Conservation (phyloP, 2,329 filamentous ascomycete species). For the Sporothrix curviconia region DNA sequence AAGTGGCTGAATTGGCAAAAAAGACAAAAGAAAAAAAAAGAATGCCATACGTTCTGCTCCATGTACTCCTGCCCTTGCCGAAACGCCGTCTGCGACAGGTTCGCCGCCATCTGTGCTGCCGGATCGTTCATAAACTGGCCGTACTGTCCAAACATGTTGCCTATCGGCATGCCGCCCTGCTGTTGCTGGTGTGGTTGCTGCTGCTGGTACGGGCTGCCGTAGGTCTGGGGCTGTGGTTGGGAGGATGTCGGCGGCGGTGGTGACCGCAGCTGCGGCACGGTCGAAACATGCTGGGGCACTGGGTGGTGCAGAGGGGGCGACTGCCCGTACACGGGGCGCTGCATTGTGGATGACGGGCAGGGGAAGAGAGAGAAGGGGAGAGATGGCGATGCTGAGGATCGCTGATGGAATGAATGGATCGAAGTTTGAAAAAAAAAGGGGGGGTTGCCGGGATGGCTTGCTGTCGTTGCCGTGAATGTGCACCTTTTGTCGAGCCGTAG, state of each 20-base stretch:
- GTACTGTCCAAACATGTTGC: conserved; percentile 63
- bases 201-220: conserved; percentile 65
- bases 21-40: neutral
- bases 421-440: neutral
- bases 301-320: conserved; percentile 94
- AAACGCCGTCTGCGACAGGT: conserved; percentile 87
- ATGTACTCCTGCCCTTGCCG: conserved; percentile 89
- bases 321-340: conserved; percentile 76
- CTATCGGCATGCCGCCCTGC: conserved; percentile 37
- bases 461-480: no score
- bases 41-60: conserved; percentile 73
- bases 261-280: conserved; percentile 91
- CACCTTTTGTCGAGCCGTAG: no score
- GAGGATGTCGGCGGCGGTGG: conserved; percentile 72
- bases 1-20: neutral
- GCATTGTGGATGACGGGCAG: conserved; percentile 53
- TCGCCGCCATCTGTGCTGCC: conserved; percentile 87
- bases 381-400: neutral
- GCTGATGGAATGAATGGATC: neutral
- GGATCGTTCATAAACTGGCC: conserved; percentile 94
- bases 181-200: conserved; percentile 52
- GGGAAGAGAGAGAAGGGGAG: neutral
- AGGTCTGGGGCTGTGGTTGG: conserved; percentile 60
- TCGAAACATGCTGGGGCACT: conserved; percentile 96
- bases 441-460: neutral